These are phyloP conservation scores for Scenedesmus sp. DNA, from an alignment of 163 green algal genomes.

Conservation along the genomic window DNA sequence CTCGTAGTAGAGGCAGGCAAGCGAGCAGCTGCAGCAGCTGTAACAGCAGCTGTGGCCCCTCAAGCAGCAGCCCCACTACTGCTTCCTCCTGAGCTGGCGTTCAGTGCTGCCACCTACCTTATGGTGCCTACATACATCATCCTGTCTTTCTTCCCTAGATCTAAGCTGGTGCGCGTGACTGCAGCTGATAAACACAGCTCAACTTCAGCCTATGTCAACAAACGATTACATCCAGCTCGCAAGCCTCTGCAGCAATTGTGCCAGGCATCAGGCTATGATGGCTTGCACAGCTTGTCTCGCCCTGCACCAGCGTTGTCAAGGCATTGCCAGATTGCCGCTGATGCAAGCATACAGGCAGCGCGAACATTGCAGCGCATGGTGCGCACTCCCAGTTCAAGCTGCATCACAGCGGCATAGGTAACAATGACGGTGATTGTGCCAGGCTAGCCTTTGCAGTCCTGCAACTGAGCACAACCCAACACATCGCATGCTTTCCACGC, in stretches of 20 bases:
- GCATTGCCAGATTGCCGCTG: too few species aligned
- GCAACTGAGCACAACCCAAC: background rate
- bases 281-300: too few species aligned
- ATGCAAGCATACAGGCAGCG: too few species aligned
- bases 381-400: background rate
- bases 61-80: background rate
- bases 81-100: constrained; percentile 24
- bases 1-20: constrained; percentile 23
- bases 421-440: background rate
- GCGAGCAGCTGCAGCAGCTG: constrained; percentile 29
- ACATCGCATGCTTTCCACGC: too few species aligned
- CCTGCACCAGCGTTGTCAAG: too few species aligned
- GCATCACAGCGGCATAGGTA: too few species aligned
- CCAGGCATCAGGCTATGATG: too few species aligned
- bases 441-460: background rate
- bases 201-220: too few species aligned
- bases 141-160: constrained; percentile 29
- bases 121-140: constrained; percentile 39
- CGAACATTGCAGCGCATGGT: too few species aligned
- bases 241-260: too few species aligned
- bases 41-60: constrained; percentile 1
- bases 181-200: background rate
- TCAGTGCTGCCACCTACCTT: constrained; percentile 29
- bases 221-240: too few species aligned
- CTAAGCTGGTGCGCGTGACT: constrained; percentile 34